Base-by-base conservation (phyloP, 75 land plant species). In the Cryptomeria japonica region DNA sequence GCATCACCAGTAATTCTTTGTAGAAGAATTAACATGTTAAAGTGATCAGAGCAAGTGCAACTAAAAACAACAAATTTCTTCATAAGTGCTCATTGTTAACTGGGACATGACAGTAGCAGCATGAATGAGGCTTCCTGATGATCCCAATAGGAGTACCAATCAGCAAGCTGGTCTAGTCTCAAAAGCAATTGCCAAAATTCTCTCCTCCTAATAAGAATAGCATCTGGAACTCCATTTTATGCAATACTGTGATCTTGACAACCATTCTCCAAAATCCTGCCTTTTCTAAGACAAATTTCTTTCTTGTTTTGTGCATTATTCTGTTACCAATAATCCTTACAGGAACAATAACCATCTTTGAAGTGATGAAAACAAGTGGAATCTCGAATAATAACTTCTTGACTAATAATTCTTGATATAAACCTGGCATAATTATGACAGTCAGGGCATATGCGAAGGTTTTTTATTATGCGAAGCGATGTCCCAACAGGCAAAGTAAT, bases 381-480 rank as follows among this genome's bases (percentile, higher is more conserved):
- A 53, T 90, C 91, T 61, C 91, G 85, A 49, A 90, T 87, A 18
- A 86, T 49, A 72, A 90, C 76, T 72, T 90, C 72, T 19, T 56
- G 80, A 49, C 37, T 32, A 3, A 37, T 86, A 84, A 76, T n/a
- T 44, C 39, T 90, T 37, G 91, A 90, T 42, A 89, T 49, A 91
- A 90, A 80, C 25, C 89, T 90, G 46, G 91, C n/a, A 55, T 34
- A 56, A 47, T 28, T 75, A 51, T 90, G 91, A 87, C 91, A 90
- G 34, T 85, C 61, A n/a, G 77, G 88, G 53, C 91, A 84, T 11
- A 89, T 55, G 22, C 91, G 78, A 47, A 85, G 47, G 55, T 90
- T 85, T 19, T 90, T 90, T 28, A 89, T 49, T 34, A 86, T 58
- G 31, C 68, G 68, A 51, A 90, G 38, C 19, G 87, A 56, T n/a